Evolutionary conservation across 2,329 filamentous ascomycete genomes (phyloP), one percentile per base, ranked within the genome.

Genomic region (Xylariales sp.): DNA sequence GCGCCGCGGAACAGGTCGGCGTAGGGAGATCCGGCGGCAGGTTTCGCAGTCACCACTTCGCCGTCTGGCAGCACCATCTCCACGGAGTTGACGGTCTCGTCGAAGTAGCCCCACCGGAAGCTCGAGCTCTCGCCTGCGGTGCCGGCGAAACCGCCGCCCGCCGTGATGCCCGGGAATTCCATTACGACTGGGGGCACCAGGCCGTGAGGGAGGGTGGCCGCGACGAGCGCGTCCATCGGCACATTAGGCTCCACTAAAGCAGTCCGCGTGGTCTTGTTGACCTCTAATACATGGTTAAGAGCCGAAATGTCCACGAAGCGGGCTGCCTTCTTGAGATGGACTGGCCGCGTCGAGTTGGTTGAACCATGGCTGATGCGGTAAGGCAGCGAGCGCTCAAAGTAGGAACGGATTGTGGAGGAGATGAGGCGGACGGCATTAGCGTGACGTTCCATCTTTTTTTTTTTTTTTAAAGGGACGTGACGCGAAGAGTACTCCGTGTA

Each of bases 321-420:
- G 45, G 50, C 56, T 42, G 50, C 47, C 33, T 56, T 55, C 29
- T 61, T 61, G 29, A 55, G 49, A 50, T 64, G 50, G 62, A 74
- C 43, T 62, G 73, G 72, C 5, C 74, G 78, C 32, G 85, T 89
- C 54, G 76, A 83, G 66, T 89, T 89, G 37, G 85, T 88, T 28
- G 79, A 82, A 50, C 85, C 85, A 66, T 89, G 85, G 58, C 74
- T 81, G 65, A 90, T 87, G 45, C 85, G 78, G 66, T 85, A 90
- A 16, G 82, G 75, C 54, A 70, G 62, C 33, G 61, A 57, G 33
- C 63, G 57, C 42, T 66, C 61, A 54, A 70, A 75, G 57, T 69
- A 70, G 53, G 60, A 51, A 41, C 66, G 65, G 34, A 76, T 69
- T 5, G 69, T 59, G 18, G 63, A 47, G 30, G 74, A 64, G 43